Evolutionary conservation across 208 protist species (phyloP), one percentile per base, ranked within the genome.

Genomic region (Crithidia fasciculata): DNA sequence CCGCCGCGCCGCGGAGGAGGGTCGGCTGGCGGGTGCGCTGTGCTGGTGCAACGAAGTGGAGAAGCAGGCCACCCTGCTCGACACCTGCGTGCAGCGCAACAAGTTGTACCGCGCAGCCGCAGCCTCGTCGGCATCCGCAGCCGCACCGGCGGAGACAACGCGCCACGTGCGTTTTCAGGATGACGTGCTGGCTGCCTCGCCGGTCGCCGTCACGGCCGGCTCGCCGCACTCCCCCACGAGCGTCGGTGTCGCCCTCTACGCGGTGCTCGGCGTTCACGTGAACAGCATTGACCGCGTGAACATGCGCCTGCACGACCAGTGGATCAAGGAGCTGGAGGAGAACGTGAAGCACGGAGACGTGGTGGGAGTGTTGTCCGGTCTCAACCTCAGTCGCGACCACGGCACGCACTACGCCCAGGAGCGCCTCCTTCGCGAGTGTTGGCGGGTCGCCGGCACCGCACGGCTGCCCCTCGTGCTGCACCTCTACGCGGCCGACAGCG

Each of bases 341-440:
- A 72, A 81, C 71, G 86, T 71, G 16, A 81, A 85, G 72, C 57
- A 90, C 44, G 53, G 65, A 7, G 81, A 87, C 8, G 85, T 92
- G 28, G 45, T 96, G 9, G 92, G 86, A 9, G 62, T 96, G 18
- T 76, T 96, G 10, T 88, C 84, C 8, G 89, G 89, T 4, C 69
- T 96, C 18, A 88, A 93, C 69, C 80, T 89, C 28, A 71, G 69
- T 15, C 89, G 89, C 47, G 86, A 90, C 45, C 66, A 54, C 65
- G 83, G 80, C 56, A 93, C 89, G 15, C 88, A 93, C 75, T 93
- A 90, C 74, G 79, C 85, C 3, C 92, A 96, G 81, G 92, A 96
- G 65, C 80, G 72, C 43, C 63, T 92, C 9, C 50, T 94, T 43
- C 49, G 67, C 36, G 72, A 85, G 59, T 83, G 82, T 43, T 94